Evolutionary conservation across 2,329 filamentous ascomycete genomes (phyloP).

Genomic region (Ambrosiella beaveri): DNA sequence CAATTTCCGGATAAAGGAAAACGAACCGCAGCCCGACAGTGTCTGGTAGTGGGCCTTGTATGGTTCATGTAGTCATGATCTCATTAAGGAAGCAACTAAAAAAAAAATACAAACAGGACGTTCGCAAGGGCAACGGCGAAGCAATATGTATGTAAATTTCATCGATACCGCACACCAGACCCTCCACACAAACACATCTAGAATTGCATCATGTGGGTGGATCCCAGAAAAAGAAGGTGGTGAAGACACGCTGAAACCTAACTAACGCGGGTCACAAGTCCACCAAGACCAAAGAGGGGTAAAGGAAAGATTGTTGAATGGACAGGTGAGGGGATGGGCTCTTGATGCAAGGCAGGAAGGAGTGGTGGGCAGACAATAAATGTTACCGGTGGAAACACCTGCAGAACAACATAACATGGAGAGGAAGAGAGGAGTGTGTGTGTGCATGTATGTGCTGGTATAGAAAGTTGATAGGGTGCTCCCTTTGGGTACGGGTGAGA

Average conservation of each 20-base stretch:
- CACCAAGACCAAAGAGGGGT: neutral
- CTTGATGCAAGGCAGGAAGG: neutral
- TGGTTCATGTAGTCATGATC: too few relatives aligned
- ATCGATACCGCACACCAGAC: neutral
- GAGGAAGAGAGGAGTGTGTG: neutral
- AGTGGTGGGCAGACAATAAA: neutral
- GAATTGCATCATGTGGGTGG: neutral
- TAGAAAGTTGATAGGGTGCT: neutral
- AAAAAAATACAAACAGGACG: too few relatives aligned
- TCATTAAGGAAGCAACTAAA: too few relatives aligned
- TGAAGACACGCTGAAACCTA: neutral
- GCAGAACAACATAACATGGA: neutral
- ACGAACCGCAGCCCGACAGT: too few relatives aligned
- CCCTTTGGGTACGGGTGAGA: neutral
- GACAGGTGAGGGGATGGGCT: neutral
- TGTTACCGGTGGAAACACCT: neutral
- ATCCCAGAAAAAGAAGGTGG: neutral
- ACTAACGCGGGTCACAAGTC: neutral
- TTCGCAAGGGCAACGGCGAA: too few relatives aligned
- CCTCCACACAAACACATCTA: neutral
- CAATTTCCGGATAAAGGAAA: too few relatives aligned
- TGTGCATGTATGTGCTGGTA: neutral
- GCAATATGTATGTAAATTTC: neutral
- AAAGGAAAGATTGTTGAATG: neutral
- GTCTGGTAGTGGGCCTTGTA: too few relatives aligned